Base-by-base conservation (phyloP, 2,329 filamentous ascomycete genomes). In the Diplodia corticola region DNA sequence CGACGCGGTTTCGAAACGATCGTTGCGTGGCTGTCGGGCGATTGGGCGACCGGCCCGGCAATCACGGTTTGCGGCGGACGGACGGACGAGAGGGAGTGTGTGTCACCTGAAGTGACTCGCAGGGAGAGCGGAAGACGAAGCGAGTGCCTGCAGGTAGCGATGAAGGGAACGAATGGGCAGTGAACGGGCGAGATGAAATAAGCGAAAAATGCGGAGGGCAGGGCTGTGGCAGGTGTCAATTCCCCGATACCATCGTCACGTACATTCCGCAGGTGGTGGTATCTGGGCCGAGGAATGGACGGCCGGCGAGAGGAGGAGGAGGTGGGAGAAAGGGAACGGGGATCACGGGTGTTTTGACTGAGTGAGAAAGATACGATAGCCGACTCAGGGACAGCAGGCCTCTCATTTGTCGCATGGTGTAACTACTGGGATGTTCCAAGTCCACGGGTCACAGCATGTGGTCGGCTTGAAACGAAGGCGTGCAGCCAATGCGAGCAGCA, bases 371-470 rank as follows among this genome's bases (percentile, higher is more conserved):
- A 54, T 17, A 22, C n/a, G 5, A 17, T 35, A 20, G 28, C 28
- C 7, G 37, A 46, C 15, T n/a, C 20, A 46, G 28, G 40, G 40
- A 44, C 40, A 22, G 20, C 17, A 15, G 33, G 53, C 35, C 53
- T 57, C 53, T 40, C 53, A 57, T 57, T 60, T 44, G 55, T 60
- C 55, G 37, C 26, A 28, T 37, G 54, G 54, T 59, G 37, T 48
- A 60, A 46, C 37, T 60, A 13, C 55, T 60, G 55, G 55, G 55
- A 24, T 60, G 37, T 60, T 60, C 55, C 55, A 60, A 48, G 55
- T 60, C 55, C 20, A 60, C 20, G 55, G 37, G 24, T 30, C 37
- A 40, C 24, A 13, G 37, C 55, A 46, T 9, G 37, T 30, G 55
- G 55, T 60, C 26, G 46, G 55, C 37, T 30, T 48, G 24, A 60